Evolutionary conservation across 148 eudicot genomes (phyloP), one percentile per base, ranked within the genome.

Genomic region (Silene conica): DNA sequence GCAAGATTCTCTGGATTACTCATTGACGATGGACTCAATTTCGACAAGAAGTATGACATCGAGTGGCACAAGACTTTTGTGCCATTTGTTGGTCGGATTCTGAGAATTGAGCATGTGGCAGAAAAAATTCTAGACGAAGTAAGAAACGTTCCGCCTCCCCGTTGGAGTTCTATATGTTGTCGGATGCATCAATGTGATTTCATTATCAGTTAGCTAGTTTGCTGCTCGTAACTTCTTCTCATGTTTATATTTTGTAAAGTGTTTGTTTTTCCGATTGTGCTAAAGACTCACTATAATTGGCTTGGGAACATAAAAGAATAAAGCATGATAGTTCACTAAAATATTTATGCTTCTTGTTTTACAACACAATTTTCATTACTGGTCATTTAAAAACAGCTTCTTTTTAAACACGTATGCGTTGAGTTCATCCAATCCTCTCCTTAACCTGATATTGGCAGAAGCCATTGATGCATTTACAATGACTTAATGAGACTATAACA

Each of bases 61-160:
- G 91, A 86, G 60, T 87, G 96, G 96, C 97, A 92, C 77, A 80
- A 78, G 81, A 81, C 50, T 38, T 87, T 78, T 83, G 89, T 81
- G 62, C 94, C 97, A 15, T 71, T 83, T 74, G 89, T 90, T 67
- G 97, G 96, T 73, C 85, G 97, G 78, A 89, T 95, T 73, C 67
- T 95, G 70, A 85, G 97, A 82, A 90, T 95, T 28, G 99, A 95
- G 82, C 86, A 75, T 67, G 71, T 92, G 56, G 99, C 99, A 67
- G 92, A 86, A 87, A 79, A 85, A 76, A 90, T 90, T 70, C 86
- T 95, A 50, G 83, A 90, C 72, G 82, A 87, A 75, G 99, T 95
- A 70, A 86, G 94, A 69, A 68, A 28, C 19, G 7, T 62, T 4
- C 69, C 26, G 26, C 55, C 41, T 56, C 9, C 19, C 23, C 38